Conservation (phyloP, 306 rosid genomes). For the Luffa acutangula region DNA sequence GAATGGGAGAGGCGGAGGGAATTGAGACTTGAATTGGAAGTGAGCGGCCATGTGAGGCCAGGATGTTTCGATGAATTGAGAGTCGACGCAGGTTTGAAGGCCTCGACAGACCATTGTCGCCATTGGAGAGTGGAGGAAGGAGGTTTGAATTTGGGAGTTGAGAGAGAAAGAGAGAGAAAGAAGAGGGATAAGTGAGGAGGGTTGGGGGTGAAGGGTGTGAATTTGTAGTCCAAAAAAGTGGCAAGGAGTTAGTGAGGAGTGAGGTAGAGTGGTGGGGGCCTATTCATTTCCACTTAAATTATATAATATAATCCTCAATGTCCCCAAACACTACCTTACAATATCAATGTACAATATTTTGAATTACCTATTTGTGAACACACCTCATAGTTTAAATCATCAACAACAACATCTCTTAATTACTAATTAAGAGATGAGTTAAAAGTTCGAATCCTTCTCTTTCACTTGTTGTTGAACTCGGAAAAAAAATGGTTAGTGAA, state of each 20-base stretch:
- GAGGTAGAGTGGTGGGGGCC: conserved; percentile 15
- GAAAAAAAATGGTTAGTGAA: too few species aligned
- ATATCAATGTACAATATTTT: neutral
- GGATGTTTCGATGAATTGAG: conserved; percentile 46
- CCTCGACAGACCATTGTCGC: conserved; percentile 60
- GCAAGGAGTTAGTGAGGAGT: conserved; percentile 11
- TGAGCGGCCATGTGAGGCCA: neutral
- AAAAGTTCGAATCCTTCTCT: too few species aligned
- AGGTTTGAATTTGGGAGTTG: neutral
- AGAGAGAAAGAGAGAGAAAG: neutral
- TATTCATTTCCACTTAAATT: conserved; percentile 40
- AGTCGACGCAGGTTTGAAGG: conserved; percentile 43
- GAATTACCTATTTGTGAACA: too few species aligned
- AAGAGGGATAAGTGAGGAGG: conserved; percentile 18
- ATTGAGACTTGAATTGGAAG: conserved; percentile 11
- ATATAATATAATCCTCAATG: conserved; percentile 21
- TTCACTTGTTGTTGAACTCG: too few species aligned
- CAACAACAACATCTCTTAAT: too few species aligned
- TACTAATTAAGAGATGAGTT: too few species aligned
- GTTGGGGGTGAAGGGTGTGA: conserved; percentile 20
- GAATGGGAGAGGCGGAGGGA: conserved; percentile 19
- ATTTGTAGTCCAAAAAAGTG: conserved; percentile 75
- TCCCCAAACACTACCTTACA: conserved; percentile 17
- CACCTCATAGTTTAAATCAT: too few species aligned
- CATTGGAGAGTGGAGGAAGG: conserved; percentile 23